Conservation (phyloP, 2,329 filamentous ascomycete species). For the Fusarium sp. region DNA sequence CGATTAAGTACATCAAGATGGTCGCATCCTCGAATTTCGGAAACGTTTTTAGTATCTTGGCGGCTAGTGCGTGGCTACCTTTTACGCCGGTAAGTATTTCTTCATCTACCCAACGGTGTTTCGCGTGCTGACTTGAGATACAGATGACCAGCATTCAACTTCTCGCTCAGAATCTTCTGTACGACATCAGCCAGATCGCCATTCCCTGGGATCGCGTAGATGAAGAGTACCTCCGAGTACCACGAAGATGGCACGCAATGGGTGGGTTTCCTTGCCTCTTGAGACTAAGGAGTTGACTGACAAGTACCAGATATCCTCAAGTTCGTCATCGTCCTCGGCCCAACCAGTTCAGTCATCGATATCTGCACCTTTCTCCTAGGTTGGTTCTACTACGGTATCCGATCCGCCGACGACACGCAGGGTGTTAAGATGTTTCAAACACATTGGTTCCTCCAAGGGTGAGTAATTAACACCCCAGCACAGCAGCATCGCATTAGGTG, state of each 20-base stretch:
- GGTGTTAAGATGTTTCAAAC: background rate
- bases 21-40: conserved; percentile 11
- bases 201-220: conserved; percentile 16
- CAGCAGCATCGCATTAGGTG: background rate
- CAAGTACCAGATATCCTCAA: background rate
- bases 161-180: background rate
- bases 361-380: conserved; percentile 3
- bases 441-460: conserved; percentile 7
- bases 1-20: conserved; percentile 18
- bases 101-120: accelerated
- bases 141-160: conserved; percentile 11
- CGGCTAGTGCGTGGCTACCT: conserved; percentile 7
- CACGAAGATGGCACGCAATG: background rate
- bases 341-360: conserved; percentile 6
- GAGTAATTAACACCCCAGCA: accelerated
- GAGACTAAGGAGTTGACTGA: background rate
- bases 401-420: background rate
- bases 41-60: conserved; percentile 13
- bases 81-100: background rate
- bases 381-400: background rate
- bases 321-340: background rate
- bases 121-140: background rate
- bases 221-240: background rate
- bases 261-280: background rate
- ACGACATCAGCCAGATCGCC: conserved; percentile 9